phyloP scores from a whole-genome alignment of 345 rosid species.

The Balakata baccata region DNA sequence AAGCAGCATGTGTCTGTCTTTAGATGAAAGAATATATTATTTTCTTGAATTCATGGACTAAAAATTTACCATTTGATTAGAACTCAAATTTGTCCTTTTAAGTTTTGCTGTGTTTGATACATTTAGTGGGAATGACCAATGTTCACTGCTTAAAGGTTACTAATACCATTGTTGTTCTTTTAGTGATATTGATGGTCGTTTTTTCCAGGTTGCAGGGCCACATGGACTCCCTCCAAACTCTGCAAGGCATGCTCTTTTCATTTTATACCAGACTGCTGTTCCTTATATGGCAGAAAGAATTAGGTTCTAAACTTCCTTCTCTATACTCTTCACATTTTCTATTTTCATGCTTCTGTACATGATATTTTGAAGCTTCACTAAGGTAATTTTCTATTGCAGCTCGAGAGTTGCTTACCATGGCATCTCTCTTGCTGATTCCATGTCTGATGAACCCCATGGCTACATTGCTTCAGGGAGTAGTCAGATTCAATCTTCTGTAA shows the following conservation, averaged over 20 bases:
- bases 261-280: slow-evolving; percentile 70
- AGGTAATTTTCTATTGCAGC: slow-evolving; percentile 30
- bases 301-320: slow-evolving; percentile 40
- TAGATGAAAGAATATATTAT: no score
- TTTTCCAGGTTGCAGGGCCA: slow-evolving; percentile 65
- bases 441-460: slow-evolving; percentile 43
- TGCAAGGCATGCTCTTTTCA: slow-evolving; percentile 85
- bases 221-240: slow-evolving; percentile 88
- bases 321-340: neutral
- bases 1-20: no score
- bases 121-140: neutral
- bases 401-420: slow-evolving; percentile 71
- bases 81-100: neutral
- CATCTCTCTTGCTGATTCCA: slow-evolving; percentile 56
- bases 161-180: neutral
- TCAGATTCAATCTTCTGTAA: slow-evolving; percentile 32
- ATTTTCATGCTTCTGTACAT: neutral
- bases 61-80: neutral
- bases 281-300: slow-evolving; percentile 88
- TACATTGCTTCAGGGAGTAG: slow-evolving; percentile 28
- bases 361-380: neutral
- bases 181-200: slow-evolving; percentile 9
- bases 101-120: neutral
- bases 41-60: neutral
- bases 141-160: neutral